Evolutionary conservation across 2,329 filamentous ascomycete species (phyloP), one percentile per base, ranked within the genome.

Genomic region (Ophiocordyceps unilateralis): DNA sequence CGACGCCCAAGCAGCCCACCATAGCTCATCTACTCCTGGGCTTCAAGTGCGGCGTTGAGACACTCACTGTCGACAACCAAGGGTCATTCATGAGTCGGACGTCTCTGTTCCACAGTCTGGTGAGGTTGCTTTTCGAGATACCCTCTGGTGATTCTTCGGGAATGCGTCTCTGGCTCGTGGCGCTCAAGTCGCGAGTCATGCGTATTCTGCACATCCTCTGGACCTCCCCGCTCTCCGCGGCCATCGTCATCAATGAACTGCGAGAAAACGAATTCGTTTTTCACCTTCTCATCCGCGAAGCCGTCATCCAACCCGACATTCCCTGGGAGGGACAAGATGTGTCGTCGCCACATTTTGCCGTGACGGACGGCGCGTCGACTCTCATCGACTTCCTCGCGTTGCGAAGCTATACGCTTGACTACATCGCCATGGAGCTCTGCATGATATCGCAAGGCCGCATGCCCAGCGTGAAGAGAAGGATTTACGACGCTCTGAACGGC

Each of bases 21-120:
- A 80, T 98, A 50, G 91, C 89, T 0, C 93, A 98, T 58, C 70
- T 93, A 39, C 67, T 98, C 2, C 75, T 98, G 5, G 91, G 91
- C 0, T 95, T 98, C 58, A 74, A 74, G 44, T 93, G 86, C 53
- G 75, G 78, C 38, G 74, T 81, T 30, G 79, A 78, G 48, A 72
- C 72, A 10, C 66, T 96, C 2, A 76, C 76, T 21, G 65, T 91
- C 26, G 71, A 81, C 41, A 64, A 76, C 1, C 73, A 78, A 23
- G 74, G 86, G 40, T 62, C 82, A 2, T 93, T 94, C 58, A 74
- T 78, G 12, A 68, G 74, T 15, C 74, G 77, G 14, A 72, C 72
- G 19, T 89, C 91, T 1, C 66, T 98, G 14, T 87, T 98, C 55
- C 89, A 98, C 62, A 74, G 76, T 10, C 72, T 96, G 41, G 64